Base-by-base conservation (phyloP, 352 stramenopile species). In the Phytophthora hybrid region DNA sequence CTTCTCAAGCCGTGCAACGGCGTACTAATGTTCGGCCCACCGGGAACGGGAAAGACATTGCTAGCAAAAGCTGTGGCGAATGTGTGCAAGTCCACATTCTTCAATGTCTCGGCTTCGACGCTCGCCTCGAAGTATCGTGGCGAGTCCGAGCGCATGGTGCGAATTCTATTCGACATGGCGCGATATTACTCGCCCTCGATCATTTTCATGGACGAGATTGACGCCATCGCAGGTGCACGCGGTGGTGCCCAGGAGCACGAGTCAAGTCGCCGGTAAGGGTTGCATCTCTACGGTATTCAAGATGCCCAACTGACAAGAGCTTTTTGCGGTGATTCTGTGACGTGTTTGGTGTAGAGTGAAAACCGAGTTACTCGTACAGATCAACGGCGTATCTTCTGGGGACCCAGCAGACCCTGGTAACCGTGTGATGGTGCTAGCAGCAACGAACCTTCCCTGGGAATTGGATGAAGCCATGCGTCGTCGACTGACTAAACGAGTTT, bases 131-230 rank as follows among this genome's bases (percentile, higher is more conserved):
- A 99, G 84, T 98, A 96, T 74, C 89, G 95, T 19, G 96, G 96
- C 26, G 93, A 98, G 26, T 96, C 85, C n/a, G 96, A 99, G 71
- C 98, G 98, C 64, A 92, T 99, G 68, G 95, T 99, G 56, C 90
- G 96, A 44, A 97, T 99, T 21, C 83, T 99, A 10, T 99, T 99
- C 72, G 96, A 99, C 56, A 98, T 99, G 88, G 97, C 97, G 39
- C 87, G 97, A 13, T 98, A 98, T 77, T 98, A 99, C 79, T 92
- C 95, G 9, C 97, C 98, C 14, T 96, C 91, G 8, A 99, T 98
- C 63, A 98, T 99, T 58, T 99, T 99, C 76, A 97, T 99, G 81
- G 97, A 99, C 76, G 97, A 99, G 74, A 98, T 99, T 59, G 97
- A 99, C 71, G 94, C 97, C 5, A 96, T 99, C 26, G 89, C 89